phyloP scores from a whole-genome alignment of 257 asterid genomes.

The Ligustrum vulgare region DNA sequence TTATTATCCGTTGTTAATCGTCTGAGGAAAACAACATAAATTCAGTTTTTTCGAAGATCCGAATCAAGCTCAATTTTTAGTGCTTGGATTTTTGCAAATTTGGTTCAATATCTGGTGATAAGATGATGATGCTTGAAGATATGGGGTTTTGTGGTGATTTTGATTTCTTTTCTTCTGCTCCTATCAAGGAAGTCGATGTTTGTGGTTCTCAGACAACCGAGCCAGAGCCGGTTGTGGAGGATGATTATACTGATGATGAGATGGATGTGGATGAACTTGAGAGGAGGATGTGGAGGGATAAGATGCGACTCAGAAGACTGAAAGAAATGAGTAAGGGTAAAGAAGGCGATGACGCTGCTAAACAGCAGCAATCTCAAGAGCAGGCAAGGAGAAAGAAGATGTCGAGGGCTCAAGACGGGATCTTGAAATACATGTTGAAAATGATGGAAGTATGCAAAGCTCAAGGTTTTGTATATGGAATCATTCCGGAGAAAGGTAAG shows the following conservation, averaged over 20 bases:
- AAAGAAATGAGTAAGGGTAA: slow-evolving; percentile 70
- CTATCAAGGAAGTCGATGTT: slow-evolving; percentile 46
- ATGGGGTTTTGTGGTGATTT: slow-evolving; percentile 72
- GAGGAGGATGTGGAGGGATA: slow-evolving; percentile 85
- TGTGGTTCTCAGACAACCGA: slow-evolving; percentile 35
- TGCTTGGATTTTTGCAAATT: neutral
- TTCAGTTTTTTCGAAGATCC: slow-evolving; percentile 15
- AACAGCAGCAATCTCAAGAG: slow-evolving; percentile 85
- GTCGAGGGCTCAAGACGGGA: slow-evolving; percentile 96
- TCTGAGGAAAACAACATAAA: slow-evolving; percentile 4
- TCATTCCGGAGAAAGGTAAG: slow-evolving; percentile 91
- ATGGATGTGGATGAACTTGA: slow-evolving; percentile 83
- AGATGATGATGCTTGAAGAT: slow-evolving; percentile 81
- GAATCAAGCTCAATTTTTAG: slow-evolving; percentile 8
- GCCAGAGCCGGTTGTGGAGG: slow-evolving; percentile 51
- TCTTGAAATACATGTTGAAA: slow-evolving; percentile 84
- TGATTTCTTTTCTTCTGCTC: slow-evolving; percentile 64
- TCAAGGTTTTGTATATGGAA: slow-evolving; percentile 90
- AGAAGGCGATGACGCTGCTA: slow-evolving; percentile 52
- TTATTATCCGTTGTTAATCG: neutral
- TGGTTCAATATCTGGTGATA: slow-evolving; percentile 7
- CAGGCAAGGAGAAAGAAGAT: slow-evolving; percentile 93
- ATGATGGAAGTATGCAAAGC: slow-evolving; percentile 98
- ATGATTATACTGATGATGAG: slow-evolving; percentile 78
- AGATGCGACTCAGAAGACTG: slow-evolving; percentile 61